Conservation (phyloP, 1,284 basidiomycete genomes). For the Quambalaria eucalypti region DNA sequence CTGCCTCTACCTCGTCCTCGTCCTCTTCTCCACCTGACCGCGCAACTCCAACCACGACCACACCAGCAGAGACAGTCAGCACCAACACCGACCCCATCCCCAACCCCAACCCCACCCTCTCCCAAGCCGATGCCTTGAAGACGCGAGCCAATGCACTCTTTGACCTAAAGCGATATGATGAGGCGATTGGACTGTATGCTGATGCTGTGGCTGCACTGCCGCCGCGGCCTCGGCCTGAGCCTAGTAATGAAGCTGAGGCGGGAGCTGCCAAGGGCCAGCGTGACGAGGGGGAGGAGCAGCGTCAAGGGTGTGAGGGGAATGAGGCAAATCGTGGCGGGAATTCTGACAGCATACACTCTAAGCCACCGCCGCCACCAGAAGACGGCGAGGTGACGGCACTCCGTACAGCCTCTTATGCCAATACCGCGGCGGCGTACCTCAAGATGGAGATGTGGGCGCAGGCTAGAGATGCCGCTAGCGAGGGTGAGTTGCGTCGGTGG, state of each 20-base stretch:
- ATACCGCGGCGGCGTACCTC: slow-evolving; percentile 69
- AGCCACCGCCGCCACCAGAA: too few relatives aligned
- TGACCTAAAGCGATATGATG: slow-evolving; percentile 17
- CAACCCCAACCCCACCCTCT: slow-evolving; percentile 3
- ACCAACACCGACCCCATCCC: too few relatives aligned
- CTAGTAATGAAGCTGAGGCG: too few relatives aligned
- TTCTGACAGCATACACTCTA: too few relatives aligned
- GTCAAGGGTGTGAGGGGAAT: slow-evolving; percentile 6
- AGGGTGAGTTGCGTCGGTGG: slow-evolving; percentile 45
- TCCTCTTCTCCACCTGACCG: too few relatives aligned
- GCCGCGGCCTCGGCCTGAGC: too few relatives aligned
- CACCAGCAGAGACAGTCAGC: too few relatives aligned
- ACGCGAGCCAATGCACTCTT: slow-evolving; percentile 22
- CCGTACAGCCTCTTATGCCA: slow-evolving; percentile 56
- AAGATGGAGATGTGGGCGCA: too few relatives aligned
- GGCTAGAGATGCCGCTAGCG: too few relatives aligned
- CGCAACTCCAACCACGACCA: too few relatives aligned
- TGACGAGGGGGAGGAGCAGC: slow-evolving; percentile 11
- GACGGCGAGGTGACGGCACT: slow-evolving; percentile 10
- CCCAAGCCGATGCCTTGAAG: slow-evolving; percentile 21
- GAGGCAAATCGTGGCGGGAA: slow-evolving; percentile 10
- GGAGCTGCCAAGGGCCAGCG: background rate
- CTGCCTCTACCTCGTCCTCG: too few relatives aligned
- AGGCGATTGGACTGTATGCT: slow-evolving; percentile 20
- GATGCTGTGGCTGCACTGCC: slow-evolving; percentile 25